These are phyloP conservation scores for Serendipita sp. DNA, from an alignment of 768 basidiomycete genomes.

Conservation along the genomic window DNA sequence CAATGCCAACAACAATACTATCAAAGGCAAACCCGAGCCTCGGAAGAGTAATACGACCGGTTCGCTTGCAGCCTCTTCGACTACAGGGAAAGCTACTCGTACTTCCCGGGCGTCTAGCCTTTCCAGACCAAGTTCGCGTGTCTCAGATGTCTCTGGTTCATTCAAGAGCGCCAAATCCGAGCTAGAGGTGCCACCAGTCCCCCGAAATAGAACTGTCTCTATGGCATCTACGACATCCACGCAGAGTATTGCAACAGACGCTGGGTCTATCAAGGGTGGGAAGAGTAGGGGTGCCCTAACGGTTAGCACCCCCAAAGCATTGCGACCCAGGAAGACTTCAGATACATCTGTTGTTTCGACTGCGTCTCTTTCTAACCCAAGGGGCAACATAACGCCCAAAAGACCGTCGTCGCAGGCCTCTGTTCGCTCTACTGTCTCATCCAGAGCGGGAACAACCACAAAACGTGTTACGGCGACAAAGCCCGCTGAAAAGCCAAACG, in stretches of 20 bases:
- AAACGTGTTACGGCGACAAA: conserved; percentile 11
- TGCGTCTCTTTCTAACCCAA: conserved; percentile 4
- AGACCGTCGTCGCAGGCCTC: conserved; percentile 17
- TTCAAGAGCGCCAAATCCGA: conserved; percentile 31
- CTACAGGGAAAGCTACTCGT: background rate
- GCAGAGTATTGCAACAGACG: conserved; percentile 16
- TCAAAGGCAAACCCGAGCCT: conserved; percentile 12
- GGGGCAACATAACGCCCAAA: conserved; percentile 9
- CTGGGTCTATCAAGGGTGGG: background rate
- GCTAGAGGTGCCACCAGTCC: conserved; percentile 20
- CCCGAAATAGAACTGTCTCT: conserved; percentile 18
- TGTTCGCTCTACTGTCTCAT: conserved; percentile 17
- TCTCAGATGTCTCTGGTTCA: conserved; percentile 23
- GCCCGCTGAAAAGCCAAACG: conserved; percentile 9
- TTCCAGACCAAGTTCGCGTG: conserved; percentile 15
- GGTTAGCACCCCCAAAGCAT: conserved; percentile 6
- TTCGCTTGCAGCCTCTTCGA: background rate
- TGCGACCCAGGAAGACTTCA: conserved; percentile 4
- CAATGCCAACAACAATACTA: background rate
- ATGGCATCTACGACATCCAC: conserved; percentile 20
- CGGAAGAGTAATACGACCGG: background rate
- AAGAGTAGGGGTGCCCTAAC: conserved; percentile 4
- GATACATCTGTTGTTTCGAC: conserved; percentile 6
- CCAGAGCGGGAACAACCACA: conserved; percentile 7
- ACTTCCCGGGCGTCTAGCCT: conserved; percentile 10